These are phyloP conservation scores for Clitopilus hobsonii DNA, from an alignment of 768 basidiomycete genomes.

Conservation along the genomic window DNA sequence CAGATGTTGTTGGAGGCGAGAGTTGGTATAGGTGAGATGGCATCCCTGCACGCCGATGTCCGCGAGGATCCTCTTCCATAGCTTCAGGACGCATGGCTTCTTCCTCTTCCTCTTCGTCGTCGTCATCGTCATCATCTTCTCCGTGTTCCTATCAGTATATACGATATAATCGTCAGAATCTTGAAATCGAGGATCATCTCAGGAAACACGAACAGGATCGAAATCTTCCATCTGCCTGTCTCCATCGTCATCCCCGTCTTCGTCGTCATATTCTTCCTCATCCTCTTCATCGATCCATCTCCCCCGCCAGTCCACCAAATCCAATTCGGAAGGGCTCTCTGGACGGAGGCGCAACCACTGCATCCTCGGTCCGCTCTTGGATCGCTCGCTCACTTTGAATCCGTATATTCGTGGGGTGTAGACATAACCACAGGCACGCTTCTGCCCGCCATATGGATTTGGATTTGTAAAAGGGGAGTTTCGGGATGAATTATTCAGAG, in stretches of 20 bases:
- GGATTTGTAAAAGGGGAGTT: slow-evolving; percentile 76
- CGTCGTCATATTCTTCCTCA: slow-evolving; percentile 61
- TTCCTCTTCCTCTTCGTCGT: slow-evolving; percentile 51
- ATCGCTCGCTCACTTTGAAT: slow-evolving; percentile 94
- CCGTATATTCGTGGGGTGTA: slow-evolving; percentile 95
- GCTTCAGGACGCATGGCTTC: slow-evolving; percentile 19
- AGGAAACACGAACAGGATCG: slow-evolving; percentile 55
- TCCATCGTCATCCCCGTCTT: slow-evolving; percentile 54
- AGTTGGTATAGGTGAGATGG: slow-evolving; percentile 19
- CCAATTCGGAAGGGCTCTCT: slow-evolving; percentile 72
- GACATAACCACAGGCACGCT: slow-evolving; percentile 78
- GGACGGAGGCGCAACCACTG: slow-evolving; percentile 91
- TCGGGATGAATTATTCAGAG: slow-evolving; percentile 45
- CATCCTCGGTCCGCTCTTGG: slow-evolving; percentile 95
- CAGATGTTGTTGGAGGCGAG: slow-evolving; percentile 38
- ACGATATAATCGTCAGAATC: slow-evolving; percentile 40
- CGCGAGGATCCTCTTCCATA: slow-evolving; percentile 20
- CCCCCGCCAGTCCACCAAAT: slow-evolving; percentile 87
- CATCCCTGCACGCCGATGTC: slow-evolving; percentile 28
- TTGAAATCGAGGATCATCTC: slow-evolving; percentile 10
- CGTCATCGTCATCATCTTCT: slow-evolving; percentile 60
- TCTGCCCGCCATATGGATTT: slow-evolving; percentile 86
- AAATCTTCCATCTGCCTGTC: slow-evolving; percentile 86
- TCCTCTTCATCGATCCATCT: slow-evolving; percentile 74
- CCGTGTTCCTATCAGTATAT: slow-evolving; percentile 46